Conservation (phyloP, 208 protist genomes). For the Acanthamoeba divionensis region DNA sequence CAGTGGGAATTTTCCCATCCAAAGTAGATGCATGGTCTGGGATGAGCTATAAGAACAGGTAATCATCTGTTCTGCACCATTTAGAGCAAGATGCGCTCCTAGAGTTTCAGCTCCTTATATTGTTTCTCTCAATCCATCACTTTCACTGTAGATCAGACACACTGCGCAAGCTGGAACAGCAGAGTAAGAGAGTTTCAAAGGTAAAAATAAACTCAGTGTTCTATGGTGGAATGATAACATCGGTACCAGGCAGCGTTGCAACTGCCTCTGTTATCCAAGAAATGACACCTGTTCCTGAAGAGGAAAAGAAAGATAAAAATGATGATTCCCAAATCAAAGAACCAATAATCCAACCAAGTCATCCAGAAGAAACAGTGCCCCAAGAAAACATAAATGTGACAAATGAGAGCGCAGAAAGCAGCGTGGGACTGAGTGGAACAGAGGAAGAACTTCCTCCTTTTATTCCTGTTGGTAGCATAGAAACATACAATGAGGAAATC, state of each 20-base stretch:
- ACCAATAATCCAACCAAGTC: not conserved
- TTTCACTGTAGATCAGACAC: not conserved
- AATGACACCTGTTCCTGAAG: not conserved
- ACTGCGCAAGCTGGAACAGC: not conserved
- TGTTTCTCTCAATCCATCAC: not conserved
- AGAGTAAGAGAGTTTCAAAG: too few relatives aligned
- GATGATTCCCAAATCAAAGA: not conserved
- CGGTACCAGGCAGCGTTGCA: not conserved
- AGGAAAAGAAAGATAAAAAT: not conserved
- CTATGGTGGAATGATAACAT: not conserved
- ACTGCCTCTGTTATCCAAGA: not conserved
- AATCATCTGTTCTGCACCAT: not conserved
- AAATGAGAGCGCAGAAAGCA: too few relatives aligned
- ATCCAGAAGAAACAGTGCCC: too few relatives aligned
- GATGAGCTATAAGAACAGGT: not conserved
- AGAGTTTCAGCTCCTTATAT: not conserved
- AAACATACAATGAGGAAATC: too few relatives aligned
- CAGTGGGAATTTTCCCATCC: not conserved
- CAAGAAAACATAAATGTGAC: too few relatives aligned
- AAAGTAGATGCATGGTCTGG: not conserved
- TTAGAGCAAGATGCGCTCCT: not conserved
- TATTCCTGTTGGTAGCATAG: too few relatives aligned
- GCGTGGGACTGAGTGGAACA: too few relatives aligned
- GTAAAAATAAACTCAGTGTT: not conserved
- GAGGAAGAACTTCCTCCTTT: too few relatives aligned